Conservation (phyloP, 495 filamentous ascomycete species). For the Xylaria grammica region DNA sequence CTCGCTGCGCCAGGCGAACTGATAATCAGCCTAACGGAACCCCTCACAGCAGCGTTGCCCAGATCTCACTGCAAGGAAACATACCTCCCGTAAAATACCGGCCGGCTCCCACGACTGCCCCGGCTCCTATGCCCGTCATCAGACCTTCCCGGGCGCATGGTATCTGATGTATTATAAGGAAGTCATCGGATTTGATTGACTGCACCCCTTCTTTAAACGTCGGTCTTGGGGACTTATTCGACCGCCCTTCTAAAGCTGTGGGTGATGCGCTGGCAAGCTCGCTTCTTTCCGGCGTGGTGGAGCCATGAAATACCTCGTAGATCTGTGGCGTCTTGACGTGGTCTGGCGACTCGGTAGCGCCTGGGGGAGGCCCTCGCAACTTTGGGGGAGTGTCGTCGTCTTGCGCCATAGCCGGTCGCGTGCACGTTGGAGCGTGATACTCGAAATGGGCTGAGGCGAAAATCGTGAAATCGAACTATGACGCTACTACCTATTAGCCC, state of each 20-base stretch:
- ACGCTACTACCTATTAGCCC: slow-evolving; percentile 11
- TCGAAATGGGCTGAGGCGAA: slow-evolving; percentile 5
- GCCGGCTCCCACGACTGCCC: slow-evolving; percentile 73
- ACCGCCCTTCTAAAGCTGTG: slow-evolving; percentile 6
- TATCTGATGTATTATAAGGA: slow-evolving; percentile 72
- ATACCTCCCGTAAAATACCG: slow-evolving; percentile 77
- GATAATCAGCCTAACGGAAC: slow-evolving; percentile 17
- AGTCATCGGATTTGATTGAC: slow-evolving; percentile 70
- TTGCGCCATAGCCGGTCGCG: slow-evolving; percentile 31
- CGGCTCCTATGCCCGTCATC: slow-evolving; percentile 79
- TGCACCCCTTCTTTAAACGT: slow-evolving; percentile 68
- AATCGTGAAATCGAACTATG: slow-evolving; percentile 17
- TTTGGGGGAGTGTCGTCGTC: slow-evolving; percentile 31
- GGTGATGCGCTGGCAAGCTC: slow-evolving; percentile 19
- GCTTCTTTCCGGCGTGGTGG: slow-evolving; percentile 37
- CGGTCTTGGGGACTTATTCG: slow-evolving; percentile 54
- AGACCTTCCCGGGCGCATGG: slow-evolving; percentile 86
- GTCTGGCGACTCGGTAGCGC: slow-evolving; percentile 39
- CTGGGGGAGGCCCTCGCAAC: slow-evolving; percentile 42
- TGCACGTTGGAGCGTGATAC: slow-evolving; percentile 2
- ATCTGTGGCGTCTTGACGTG: slow-evolving; percentile 39
- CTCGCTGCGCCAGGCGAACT: slow-evolving; percentile 43
- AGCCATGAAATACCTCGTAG: slow-evolving; percentile 50
- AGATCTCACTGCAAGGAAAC: slow-evolving; percentile 22
- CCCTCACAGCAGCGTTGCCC: background rate